phyloP scores from a whole-genome alignment of 805 yeast genomes.

The Metschnikowia lunata region DNA sequence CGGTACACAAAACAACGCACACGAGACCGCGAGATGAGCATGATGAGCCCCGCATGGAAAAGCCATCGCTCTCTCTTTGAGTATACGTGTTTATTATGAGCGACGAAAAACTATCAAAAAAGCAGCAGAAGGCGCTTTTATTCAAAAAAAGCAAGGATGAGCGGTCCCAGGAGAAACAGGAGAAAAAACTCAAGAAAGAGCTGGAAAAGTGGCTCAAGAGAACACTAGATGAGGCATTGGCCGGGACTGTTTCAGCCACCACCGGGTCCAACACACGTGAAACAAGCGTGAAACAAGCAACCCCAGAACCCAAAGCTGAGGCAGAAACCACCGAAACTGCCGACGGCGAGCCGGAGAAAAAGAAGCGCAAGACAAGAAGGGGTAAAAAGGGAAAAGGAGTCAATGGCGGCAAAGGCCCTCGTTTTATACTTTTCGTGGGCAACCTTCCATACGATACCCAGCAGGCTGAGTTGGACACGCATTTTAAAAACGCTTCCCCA shows the following conservation, averaged over 20 bases:
- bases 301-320: background rate
- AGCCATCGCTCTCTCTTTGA: too few relatives aligned
- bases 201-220: conserved; percentile 6
- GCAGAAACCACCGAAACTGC: conserved; percentile 1
- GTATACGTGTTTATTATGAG: conserved; percentile 5
- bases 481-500: conserved; percentile 72
- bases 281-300: background rate
- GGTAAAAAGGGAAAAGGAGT: conserved; percentile 68
- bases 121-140: conserved; percentile 58
- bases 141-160: conserved; percentile 45
- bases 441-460: conserved; percentile 74
- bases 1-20: too few relatives aligned
- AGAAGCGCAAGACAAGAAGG: conserved; percentile 72
- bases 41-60: too few relatives aligned
- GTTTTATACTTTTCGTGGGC: conserved; percentile 86
- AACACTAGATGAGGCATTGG: conserved; percentile 28
- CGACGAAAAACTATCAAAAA: conserved; percentile 53
- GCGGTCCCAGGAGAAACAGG: conserved; percentile 30
- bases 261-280: background rate
- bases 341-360: conserved; percentile 38
- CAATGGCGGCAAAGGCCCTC: conserved; percentile 46
- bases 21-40: too few relatives aligned
- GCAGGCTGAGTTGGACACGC: conserved; percentile 57
- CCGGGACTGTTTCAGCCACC: background rate
- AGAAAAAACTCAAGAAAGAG: conserved; percentile 18